A percentile compares a stretch with the other conserved stretches of the same genome.
phyloP scores from a whole-genome alignment of 1,284 basidiomycete species.

The Sporisorium iseilematis-ciliati region DNA sequence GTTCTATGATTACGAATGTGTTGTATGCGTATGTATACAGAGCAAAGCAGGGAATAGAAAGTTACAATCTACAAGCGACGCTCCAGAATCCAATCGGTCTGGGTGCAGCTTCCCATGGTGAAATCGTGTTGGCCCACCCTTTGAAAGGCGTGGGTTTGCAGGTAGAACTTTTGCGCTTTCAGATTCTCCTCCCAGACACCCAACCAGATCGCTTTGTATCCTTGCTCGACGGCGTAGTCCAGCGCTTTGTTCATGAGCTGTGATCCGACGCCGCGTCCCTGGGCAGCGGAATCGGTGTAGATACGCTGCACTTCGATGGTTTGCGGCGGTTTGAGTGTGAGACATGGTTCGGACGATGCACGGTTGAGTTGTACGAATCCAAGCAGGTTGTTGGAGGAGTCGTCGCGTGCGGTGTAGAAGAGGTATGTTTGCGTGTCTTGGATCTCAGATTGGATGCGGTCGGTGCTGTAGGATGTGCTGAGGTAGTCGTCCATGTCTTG shows the following conservation, averaged over 20 bases:
- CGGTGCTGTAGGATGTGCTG: constrained; percentile 24
- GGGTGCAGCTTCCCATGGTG: constrained; percentile 31
- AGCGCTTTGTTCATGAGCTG: constrained; percentile 21
- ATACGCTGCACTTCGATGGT: constrained; percentile 46
- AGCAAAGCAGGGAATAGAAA: background rate
- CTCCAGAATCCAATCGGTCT: constrained; percentile 42
- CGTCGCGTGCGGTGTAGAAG: constrained; percentile 30
- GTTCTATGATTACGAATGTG: too few relatives aligned
- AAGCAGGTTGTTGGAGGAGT: constrained; percentile 15
- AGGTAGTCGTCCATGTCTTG: constrained; percentile 43
- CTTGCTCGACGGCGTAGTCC: constrained; percentile 12
- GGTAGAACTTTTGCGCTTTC: constrained; percentile 41
- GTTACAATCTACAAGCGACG: constrained; percentile 10
- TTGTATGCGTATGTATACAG: background rate
- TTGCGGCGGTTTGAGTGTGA: constrained; percentile 25
- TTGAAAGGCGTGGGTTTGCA: constrained; percentile 20
- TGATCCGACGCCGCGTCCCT: constrained; percentile 36
- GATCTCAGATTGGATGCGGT: constrained; percentile 24
- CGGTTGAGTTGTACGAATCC: constrained; percentile 36
- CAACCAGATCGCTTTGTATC: constrained; percentile 37
- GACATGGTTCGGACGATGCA: constrained; percentile 31
- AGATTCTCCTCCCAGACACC: constrained; percentile 42
- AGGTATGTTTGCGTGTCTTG: constrained; percentile 18
- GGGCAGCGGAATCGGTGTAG: constrained; percentile 36
- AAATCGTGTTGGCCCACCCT: constrained; percentile 37